These are phyloP conservation scores for Neonectria ditissima DNA, from an alignment of 2,329 filamentous ascomycete genomes.

Conservation along the genomic window DNA sequence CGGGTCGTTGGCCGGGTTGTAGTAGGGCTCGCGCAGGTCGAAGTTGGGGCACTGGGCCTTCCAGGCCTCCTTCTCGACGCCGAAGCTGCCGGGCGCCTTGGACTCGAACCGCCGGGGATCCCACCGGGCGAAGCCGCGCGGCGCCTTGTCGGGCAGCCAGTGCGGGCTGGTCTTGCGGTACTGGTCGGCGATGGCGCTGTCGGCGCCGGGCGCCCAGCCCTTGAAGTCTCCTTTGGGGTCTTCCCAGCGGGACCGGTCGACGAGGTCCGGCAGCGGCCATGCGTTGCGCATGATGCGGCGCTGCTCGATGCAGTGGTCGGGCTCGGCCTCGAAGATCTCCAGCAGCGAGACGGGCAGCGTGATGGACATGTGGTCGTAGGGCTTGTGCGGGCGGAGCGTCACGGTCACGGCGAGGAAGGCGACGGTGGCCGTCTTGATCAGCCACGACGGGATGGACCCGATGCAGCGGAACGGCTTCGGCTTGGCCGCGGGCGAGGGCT, in stretches of 20 bases:
- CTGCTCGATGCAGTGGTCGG: conserved; percentile 44
- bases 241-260: conserved; percentile 44
- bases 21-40: conserved; percentile 48
- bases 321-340: conserved; percentile 43
- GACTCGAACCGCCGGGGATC: conserved; percentile 43
- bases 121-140: conserved; percentile 48
- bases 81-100: conserved; percentile 31
- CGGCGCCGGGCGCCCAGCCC: conserved; percentile 48
- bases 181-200: conserved; percentile 38
- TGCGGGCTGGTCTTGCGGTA: conserved; percentile 44
- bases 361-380: conserved; percentile 48
- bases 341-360: conserved; percentile 49
- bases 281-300: conserved; percentile 38
- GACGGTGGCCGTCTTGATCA: conserved; percentile 32
- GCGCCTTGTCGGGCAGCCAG: conserved; percentile 46
- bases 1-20: conserved; percentile 54
- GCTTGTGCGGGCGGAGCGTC: conserved; percentile 46
- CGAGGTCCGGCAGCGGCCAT: conserved; percentile 48
- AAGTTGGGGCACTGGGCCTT: conserved; percentile 35
- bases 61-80: conserved; percentile 17
- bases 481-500: conserved; percentile 4
- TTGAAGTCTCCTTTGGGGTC: conserved; percentile 46
- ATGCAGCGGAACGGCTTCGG: conserved; percentile 21
- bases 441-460: conserved; percentile 28
- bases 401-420: conserved; percentile 38